These are phyloP conservation scores for Wickerhamiella azymoides DNA, from an alignment of 805 yeast genomes.

Conservation along the genomic window DNA sequence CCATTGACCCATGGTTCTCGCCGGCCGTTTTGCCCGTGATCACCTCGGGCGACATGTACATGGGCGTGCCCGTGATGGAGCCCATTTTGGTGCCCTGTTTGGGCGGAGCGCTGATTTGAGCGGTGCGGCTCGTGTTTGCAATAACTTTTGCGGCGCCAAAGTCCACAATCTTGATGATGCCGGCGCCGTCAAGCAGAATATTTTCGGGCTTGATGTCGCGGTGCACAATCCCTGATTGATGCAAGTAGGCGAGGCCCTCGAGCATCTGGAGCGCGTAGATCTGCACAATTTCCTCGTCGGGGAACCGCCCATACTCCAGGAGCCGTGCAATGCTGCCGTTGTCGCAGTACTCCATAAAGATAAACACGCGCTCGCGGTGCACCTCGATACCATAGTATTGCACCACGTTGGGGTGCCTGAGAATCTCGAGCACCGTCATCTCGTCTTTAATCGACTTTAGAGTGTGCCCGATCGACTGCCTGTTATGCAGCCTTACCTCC, in stretches of 20 bases:
- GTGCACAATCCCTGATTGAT: conserved; percentile 90
- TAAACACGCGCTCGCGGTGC: conserved; percentile 85
- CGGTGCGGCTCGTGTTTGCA: conserved; percentile 27
- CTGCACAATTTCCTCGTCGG: conserved; percentile 85
- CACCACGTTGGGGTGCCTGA: conserved; percentile 91
- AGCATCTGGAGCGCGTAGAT: conserved; percentile 83
- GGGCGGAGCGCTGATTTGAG: conserved; percentile 22
- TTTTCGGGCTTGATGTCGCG: conserved; percentile 95
- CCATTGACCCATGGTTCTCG: conserved; percentile 46
- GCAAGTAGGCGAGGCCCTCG: conserved; percentile 89
- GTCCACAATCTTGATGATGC: conserved; percentile 89
- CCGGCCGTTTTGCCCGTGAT: conserved; percentile 55
- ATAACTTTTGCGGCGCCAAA: conserved; percentile 92
- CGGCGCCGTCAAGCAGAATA: conserved; percentile 75
- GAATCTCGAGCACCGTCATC: conserved; percentile 89
- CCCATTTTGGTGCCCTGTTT: conserved; percentile 12
- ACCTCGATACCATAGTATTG: conserved; percentile 96
- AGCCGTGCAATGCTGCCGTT: conserved; percentile 82
- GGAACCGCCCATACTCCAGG: conserved; percentile 83
- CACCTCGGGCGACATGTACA: conserved; percentile 98
- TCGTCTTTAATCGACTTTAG: conserved; percentile 88
- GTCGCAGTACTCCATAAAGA: conserved; percentile 95
- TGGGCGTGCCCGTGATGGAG: conserved; percentile 80
- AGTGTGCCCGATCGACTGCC: conserved; percentile 67
- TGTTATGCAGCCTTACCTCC: conserved; percentile 81